Conservation (phyloP, 2,329 filamentous ascomycete genomes). For the Curvularia hawaiiensis region DNA sequence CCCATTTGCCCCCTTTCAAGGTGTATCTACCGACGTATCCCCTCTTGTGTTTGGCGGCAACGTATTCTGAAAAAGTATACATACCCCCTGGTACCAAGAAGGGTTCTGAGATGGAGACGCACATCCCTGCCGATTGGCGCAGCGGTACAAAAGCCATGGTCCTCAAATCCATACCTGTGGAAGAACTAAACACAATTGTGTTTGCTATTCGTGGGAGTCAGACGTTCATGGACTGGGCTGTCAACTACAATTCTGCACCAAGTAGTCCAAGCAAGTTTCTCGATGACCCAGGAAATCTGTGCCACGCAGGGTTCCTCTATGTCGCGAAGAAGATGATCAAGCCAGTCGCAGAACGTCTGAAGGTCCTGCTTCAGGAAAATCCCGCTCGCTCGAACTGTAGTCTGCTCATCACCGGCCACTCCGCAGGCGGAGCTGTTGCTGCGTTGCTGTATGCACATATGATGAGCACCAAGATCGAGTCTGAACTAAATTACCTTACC, state of each 20-base stretch:
- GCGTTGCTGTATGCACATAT: constrained; percentile 82
- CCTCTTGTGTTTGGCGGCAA: constrained; percentile 77
- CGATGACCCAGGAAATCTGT: constrained; percentile 77
- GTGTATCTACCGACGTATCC: constrained; percentile 79
- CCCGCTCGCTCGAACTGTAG: constrained; percentile 68
- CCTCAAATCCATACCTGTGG: constrained; percentile 79
- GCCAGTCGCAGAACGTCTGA: constrained; percentile 72
- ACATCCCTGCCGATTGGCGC: constrained; percentile 72
- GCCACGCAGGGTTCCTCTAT: constrained; percentile 79
- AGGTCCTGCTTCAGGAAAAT: constrained; percentile 73
- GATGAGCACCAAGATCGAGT: constrained; percentile 65
- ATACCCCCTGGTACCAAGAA: constrained; percentile 58
- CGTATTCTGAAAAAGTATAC: constrained; percentile 79
- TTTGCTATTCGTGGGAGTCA: constrained; percentile 84
- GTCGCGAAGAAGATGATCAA: constrained; percentile 76
- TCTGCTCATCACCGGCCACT: constrained; percentile 84
- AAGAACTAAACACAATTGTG: constrained; percentile 78
- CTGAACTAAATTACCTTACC: constrained; percentile 72
- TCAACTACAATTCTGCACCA: constrained; percentile 76
- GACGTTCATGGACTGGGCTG: constrained; percentile 83
- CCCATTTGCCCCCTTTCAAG: constrained; percentile 68
- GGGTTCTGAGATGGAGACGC: constrained; percentile 67
- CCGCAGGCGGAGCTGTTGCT: constrained; percentile 83
- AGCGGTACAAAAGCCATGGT: constrained; percentile 84
- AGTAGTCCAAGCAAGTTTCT: constrained; percentile 71